Conservation (phyloP, 2,329 filamentous ascomycete species). For the Gaeumannomyces tritici region DNA sequence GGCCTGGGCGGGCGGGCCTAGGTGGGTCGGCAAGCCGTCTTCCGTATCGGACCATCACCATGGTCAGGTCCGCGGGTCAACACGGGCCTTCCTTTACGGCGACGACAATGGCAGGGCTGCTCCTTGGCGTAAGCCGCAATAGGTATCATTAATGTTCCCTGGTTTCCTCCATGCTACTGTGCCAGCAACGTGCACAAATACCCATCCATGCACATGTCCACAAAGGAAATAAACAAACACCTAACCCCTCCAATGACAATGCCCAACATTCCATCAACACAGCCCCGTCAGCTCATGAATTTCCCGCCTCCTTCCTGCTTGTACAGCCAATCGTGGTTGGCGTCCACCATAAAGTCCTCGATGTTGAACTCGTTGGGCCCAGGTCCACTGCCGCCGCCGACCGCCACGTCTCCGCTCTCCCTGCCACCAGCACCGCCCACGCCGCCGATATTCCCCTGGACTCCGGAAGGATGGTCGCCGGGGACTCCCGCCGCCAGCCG, state of each 20-base stretch:
- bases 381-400: slow-evolving; percentile 9
- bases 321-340: slow-evolving; percentile 66
- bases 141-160: too few relatives aligned
- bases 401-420: neutral
- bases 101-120: too few relatives aligned
- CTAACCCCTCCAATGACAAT: too few relatives aligned
- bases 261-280: neutral
- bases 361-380: slow-evolving; percentile 61
- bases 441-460: slow-evolving; percentile 2
- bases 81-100: too few relatives aligned
- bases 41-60: neutral
- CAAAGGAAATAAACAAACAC: neutral
- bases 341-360: slow-evolving; percentile 68
- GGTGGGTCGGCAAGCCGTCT: neutral
- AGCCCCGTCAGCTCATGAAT: slow-evolving; percentile 9
- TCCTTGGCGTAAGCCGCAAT: too few relatives aligned
- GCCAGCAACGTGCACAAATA: too few relatives aligned
- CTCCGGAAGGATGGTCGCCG: slow-evolving; percentile 6
- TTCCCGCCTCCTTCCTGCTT: slow-evolving; percentile 33
- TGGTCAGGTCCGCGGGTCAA: neutral
- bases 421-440: neutral
- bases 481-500: slow-evolving; percentile 46
- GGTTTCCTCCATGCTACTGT: too few relatives aligned
- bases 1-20: neutral
- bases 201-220: too few relatives aligned